Evolutionary conservation across 2,329 filamentous ascomycete genomes (phyloP), one percentile per base, ranked within the genome.

Genomic region (Colletotrichum echinochloae): DNA sequence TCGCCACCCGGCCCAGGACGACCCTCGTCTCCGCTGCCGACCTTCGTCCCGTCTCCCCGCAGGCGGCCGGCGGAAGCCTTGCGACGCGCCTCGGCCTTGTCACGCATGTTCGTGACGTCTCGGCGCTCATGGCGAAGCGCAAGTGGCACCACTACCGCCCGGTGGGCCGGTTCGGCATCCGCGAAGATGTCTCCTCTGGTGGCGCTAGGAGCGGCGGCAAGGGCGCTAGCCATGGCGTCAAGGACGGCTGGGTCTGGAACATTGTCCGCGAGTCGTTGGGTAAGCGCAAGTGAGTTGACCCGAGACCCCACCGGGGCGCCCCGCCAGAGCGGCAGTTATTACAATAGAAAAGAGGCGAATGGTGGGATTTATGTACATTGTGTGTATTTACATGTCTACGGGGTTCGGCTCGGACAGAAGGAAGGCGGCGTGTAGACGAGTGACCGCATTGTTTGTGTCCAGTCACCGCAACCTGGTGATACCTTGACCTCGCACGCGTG

Each of bases 1-100:
- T 83, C 73, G 85, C 89, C 74, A 85, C 84, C 72, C 87, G 86
- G 77, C 87, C 88, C 37, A 84, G 87, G 49, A 83, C 83, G 76
- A 84, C 83, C 73, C 79, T 79, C 70, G 75, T 84, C 35, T 78
- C 78, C 57, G 81, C 81, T 26, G 81, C 80, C 26, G 80, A 83
- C 51, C 75, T 84, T 33, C 69, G 74, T 6, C 78, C 79, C 37
- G 70, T 73, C 28, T 33, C 61, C 37, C 18, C 72, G 72, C 16
- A 23, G 46, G 66, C 66, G 5, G 57, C 56, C 11, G 49, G 48
- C 18, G 55, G 66, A 6, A 37, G 39, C 48, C 39, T 37, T 26
- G 67, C 64, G 46, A 73, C 75, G n/a, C 78, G 82, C 52, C 72
- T 82, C 39, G 82, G 82, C 26, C 75, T 84, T 59, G 78, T 84